Base-by-base conservation (phyloP, 139 green algal species). In the Desmodesmus armatus region DNA sequence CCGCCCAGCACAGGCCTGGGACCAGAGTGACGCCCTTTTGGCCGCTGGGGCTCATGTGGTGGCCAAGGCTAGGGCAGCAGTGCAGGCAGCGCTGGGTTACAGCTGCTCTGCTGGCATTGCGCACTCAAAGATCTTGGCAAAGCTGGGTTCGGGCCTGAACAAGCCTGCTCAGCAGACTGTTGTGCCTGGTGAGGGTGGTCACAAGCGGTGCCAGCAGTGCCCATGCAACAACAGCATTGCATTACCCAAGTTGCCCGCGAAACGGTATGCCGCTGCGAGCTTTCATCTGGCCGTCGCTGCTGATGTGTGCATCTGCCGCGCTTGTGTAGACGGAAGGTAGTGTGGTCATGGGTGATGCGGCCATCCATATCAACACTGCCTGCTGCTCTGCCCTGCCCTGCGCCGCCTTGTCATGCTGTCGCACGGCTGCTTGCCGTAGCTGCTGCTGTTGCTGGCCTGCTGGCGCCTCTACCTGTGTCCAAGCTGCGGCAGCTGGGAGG, bases 141-240 rank as follows among this genome's bases (percentile, higher is more conserved):
- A 98, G 89, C 88, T 98, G 60, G 90, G 90, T 67, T 87, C 89
- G 74, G 94, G 89, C 44, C 83, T 98, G 88, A 91, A 98, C 90
- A 98, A 98, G 88, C 96, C 96, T 13, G 76, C 77, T 0, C 93
- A 97, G 86, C 93, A 97, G 88, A 98, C 96, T 23, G 53, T 98
- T 40, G 89, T 98, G 17, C 89, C 92, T 5, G 69, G 83, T 5
- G 69, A n/a, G n/a, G n/a, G n/a, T n/a, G n/a, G n/a, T n/a, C n/a
- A n/a, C n/a, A n/a, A n/a, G n/a, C n/a, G n/a, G n/a, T n/a, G n/a
- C n/a, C n/a, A n/a, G n/a, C n/a, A n/a, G n/a, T n/a, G n/a, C n/a
- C n/a, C n/a, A n/a, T n/a, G n/a, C n/a, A n/a, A n/a, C n/a, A n/a
- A n/a, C n/a, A n/a, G n/a, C n/a, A n/a, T n/a, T n/a, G n/a, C n/a